Evolutionary conservation across 805 yeast genomes (phyloP).

Genomic region (Cyberlindnera mississippiensis): DNA sequence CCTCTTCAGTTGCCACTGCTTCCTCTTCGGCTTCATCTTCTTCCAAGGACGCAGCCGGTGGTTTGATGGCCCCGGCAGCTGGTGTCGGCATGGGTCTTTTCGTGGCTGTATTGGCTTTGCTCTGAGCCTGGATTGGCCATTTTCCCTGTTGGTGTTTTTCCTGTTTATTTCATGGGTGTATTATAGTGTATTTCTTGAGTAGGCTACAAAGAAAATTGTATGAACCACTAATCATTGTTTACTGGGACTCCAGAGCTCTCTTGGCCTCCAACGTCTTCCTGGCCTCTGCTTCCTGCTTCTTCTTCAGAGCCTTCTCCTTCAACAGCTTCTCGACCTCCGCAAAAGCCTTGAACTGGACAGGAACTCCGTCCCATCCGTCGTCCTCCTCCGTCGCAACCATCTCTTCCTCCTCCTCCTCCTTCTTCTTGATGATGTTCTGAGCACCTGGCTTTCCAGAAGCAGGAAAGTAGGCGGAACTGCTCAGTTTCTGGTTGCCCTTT

Average conservation of each 20-base stretch:
- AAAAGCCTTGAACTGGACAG: slow-evolving; percentile 73
- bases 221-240: no score
- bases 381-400: slow-evolving; percentile 35
- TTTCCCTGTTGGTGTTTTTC: background rate
- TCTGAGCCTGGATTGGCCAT: slow-evolving; percentile 1
- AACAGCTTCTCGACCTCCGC: slow-evolving; percentile 75
- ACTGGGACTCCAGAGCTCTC: slow-evolving; percentile 6
- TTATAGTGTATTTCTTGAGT: no score
- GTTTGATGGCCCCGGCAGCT: slow-evolving; percentile 1
- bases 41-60: slow-evolving; percentile 9
- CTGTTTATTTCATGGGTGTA: background rate
- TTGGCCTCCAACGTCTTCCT: slow-evolving; percentile 11
- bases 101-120: slow-evolving; percentile 8
- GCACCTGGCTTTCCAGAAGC: slow-evolving; percentile 30
- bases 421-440: slow-evolving; percentile 25
- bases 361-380: slow-evolving; percentile 57
- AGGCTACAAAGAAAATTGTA: no score
- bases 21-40: slow-evolving; percentile 11
- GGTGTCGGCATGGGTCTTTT: slow-evolving; percentile 8
- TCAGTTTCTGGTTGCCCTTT: slow-evolving; percentile 21
- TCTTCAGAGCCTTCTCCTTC: slow-evolving; percentile 30
- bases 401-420: slow-evolving; percentile 28
- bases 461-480: slow-evolving; percentile 34
- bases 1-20: slow-evolving; percentile 20
- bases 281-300: slow-evolving; percentile 13